phyloP scores from a whole-genome alignment of 2,329 filamentous ascomycete genomes.

The Ophiocordyceps sinensis region DNA sequence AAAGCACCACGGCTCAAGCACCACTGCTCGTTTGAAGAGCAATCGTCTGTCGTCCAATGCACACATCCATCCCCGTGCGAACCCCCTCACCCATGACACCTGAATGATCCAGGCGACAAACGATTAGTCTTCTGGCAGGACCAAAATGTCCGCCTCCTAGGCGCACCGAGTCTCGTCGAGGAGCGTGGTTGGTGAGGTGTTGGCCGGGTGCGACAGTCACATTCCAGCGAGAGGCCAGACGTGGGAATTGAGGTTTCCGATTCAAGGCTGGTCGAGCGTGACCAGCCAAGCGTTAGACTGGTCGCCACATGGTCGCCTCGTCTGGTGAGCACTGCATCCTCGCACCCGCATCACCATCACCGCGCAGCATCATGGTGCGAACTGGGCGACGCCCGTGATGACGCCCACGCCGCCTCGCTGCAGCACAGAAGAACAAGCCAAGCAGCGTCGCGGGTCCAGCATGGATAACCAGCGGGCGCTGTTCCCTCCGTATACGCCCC shows the following conservation, averaged over 20 bases:
- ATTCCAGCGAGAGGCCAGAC: not conserved
- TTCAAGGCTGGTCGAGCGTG: not conserved
- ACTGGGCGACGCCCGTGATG: not conserved
- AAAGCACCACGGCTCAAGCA: no score
- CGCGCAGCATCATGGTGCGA: not conserved
- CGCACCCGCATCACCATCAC: no score
- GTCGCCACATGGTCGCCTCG: no score
- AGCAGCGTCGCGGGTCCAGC: not conserved
- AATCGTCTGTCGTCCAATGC: no score
- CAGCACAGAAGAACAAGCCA: not conserved
- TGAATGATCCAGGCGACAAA: no score
- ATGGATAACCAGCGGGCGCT: slow-evolving; percentile 6
- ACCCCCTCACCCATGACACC: no score
- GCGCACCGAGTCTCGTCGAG: no score
- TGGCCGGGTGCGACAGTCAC: not conserved
- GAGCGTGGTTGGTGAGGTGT: not conserved
- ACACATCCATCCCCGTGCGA: not conserved
- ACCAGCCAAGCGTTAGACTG: no score
- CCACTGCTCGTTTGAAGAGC: not conserved
- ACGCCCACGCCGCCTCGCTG: not conserved
- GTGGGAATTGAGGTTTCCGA: no score
- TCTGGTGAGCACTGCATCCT: no score
- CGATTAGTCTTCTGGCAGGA: no score
- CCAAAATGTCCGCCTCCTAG: no score
- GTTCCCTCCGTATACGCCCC: not conserved